Evolutionary conservation across 148 eudicot species (phyloP).

Genomic region (Nyssa sinensis): DNA sequence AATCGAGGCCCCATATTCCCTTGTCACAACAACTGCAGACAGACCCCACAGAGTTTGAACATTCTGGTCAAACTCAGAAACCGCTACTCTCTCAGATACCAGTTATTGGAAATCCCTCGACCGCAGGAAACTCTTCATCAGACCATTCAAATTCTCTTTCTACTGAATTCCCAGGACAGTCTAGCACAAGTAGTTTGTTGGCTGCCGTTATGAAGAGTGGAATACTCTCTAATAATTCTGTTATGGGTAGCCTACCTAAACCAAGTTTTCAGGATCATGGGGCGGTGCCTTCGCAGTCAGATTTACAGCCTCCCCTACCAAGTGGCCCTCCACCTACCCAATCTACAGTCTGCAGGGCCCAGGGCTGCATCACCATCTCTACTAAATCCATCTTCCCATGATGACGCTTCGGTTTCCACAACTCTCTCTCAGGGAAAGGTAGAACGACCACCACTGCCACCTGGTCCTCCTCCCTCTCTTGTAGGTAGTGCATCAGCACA

Average conservation of each 20-base stretch:
- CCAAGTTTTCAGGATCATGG: not conserved
- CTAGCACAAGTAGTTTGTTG: constrained; percentile 49
- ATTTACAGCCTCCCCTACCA: constrained; percentile 34
- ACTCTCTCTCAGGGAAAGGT: constrained; percentile 34
- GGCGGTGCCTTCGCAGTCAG: constrained; percentile 19
- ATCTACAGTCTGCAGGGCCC: constrained; percentile 2
- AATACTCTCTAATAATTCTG: constrained; percentile 22
- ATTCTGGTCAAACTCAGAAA: constrained; percentile 34
- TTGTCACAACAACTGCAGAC: constrained; percentile 24
- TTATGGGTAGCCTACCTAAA: not conserved
- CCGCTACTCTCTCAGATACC: constrained; percentile 21
- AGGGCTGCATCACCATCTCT: constrained; percentile 16
- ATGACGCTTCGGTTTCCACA: constrained; percentile 8
- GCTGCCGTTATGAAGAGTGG: constrained; percentile 66
- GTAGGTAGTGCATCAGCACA: constrained; percentile 27
- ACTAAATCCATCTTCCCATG: constrained; percentile 20
- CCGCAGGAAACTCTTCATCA: constrained; percentile 25
- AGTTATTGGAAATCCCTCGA: constrained; percentile 28
- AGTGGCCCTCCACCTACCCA: constrained; percentile 28
- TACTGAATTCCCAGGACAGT: constrained; percentile 21
- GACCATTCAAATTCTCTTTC: constrained; percentile 35
- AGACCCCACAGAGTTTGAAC: constrained; percentile 33
- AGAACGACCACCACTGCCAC: constrained; percentile 39
- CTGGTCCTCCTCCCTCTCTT: constrained; percentile 33
- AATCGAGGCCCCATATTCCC: constrained; percentile 32